These are phyloP conservation scores for Lachnum nothofagi DNA, from an alignment of 2,329 filamentous ascomycete genomes.

Conservation along the genomic window DNA sequence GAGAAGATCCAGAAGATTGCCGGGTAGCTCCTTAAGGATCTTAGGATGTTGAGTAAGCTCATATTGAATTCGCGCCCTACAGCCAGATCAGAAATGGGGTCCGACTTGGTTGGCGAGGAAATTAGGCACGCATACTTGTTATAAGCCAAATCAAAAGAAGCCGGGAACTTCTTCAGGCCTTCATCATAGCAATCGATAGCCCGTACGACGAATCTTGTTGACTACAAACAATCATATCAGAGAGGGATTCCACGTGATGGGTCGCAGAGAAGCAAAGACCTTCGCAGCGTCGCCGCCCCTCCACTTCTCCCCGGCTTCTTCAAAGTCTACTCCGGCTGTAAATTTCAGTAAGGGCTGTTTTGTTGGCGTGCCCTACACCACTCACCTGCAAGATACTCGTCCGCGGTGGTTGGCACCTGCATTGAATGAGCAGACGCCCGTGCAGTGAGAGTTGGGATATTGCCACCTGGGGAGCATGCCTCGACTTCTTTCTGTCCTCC, in stretches of 20 bases:
- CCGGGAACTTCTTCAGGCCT: constrained; percentile 55
- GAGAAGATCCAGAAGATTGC: constrained; percentile 49
- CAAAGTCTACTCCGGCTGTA: constrained; percentile 58
- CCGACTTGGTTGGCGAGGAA: background rate
- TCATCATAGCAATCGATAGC: constrained; percentile 63
- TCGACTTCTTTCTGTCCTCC: constrained; percentile 37
- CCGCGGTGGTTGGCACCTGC: constrained; percentile 54
- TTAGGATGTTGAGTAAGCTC: constrained; percentile 63
- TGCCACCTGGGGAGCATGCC: constrained; percentile 27
- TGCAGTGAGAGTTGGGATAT: background rate
- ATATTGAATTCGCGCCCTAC: constrained; percentile 62
- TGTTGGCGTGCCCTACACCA: background rate
- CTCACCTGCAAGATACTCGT: constrained; percentile 61
- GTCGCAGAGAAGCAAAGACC: constrained; percentile 12
- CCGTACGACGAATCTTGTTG: constrained; percentile 50
- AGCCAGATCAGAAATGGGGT: constrained; percentile 1
- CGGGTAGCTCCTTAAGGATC: constrained; percentile 54
- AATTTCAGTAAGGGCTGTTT: constrained; percentile 10
- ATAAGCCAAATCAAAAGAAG: constrained; percentile 66
- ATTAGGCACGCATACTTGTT: constrained; percentile 54
- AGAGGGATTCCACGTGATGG: constrained; percentile 5
- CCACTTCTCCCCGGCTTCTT: constrained; percentile 72
- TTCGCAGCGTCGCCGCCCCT: constrained; percentile 65
- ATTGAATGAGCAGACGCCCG: background rate
- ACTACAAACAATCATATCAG: constrained; percentile 24